Conservation (phyloP, 129 eudicot species). For the Chrysanthemum seticuspe region DNA sequence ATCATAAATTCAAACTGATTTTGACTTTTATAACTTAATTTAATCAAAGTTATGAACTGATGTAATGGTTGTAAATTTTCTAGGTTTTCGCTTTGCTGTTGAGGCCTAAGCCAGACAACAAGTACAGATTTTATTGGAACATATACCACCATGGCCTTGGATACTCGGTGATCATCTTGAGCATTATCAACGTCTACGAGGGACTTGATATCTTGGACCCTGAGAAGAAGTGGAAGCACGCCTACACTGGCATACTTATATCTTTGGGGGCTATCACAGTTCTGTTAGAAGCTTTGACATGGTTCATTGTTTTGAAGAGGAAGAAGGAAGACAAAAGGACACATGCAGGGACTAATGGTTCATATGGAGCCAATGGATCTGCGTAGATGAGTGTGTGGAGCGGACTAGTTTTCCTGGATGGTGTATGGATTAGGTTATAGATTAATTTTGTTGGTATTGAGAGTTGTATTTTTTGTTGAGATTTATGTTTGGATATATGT, state of each 20-base stretch:
- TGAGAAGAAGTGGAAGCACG: constrained; percentile 70
- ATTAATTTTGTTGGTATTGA: constrained; percentile 14
- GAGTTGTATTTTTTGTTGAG: constrained; percentile 22
- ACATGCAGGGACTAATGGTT: constrained; percentile 40
- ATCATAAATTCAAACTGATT: not conserved
- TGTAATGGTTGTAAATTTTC: not conserved
- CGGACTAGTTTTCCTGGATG: not conserved
- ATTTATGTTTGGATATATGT: constrained; percentile 22
- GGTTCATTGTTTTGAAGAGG: constrained; percentile 65
- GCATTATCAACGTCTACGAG: constrained; percentile 63
- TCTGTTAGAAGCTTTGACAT: constrained; percentile 58
- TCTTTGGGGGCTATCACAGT: constrained; percentile 45
- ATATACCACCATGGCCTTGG: constrained; percentile 63
- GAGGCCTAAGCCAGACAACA: constrained; percentile 91
- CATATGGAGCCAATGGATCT: constrained; percentile 37
- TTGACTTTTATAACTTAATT: not conserved
- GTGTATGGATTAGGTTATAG: constrained; percentile 18
- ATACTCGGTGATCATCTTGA: constrained; percentile 55
- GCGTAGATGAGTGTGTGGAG: constrained; percentile 12
- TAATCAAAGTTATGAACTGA: not conserved
- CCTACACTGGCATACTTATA: constrained; percentile 69
- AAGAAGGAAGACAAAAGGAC: constrained; percentile 43
- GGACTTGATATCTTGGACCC: constrained; percentile 88
- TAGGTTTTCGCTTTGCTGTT: constrained; percentile 75
- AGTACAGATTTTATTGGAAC: constrained; percentile 83